A percentile compares a stretch with the other conserved stretches of the same genome.
These are phyloP conservation scores for Otatea glauca DNA, from an alignment of 176 grass and related monocot genomes.

Conservation along the genomic window DNA sequence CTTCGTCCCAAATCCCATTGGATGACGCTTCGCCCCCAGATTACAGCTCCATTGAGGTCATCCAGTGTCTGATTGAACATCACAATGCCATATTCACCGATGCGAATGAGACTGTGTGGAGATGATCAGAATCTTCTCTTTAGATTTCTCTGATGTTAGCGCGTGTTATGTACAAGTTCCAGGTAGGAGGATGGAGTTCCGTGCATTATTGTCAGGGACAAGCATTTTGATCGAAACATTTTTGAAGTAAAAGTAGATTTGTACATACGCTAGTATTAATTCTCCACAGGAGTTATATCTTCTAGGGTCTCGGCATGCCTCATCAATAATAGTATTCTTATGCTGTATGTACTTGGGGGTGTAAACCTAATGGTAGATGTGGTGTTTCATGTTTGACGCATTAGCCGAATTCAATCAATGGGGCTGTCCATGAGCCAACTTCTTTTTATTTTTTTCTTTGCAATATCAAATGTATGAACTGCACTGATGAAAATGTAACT, in stretches of 20 bases:
- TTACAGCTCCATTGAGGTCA: conserved; percentile 92
- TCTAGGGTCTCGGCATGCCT: conserved; percentile 27
- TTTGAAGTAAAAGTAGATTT: conserved; percentile 48
- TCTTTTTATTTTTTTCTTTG: not conserved
- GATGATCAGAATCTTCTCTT: conserved; percentile 47
- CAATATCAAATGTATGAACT: not conserved
- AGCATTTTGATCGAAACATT: conserved; percentile 45
- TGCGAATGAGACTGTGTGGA: conserved; percentile 79
- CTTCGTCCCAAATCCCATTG: conserved; percentile 83
- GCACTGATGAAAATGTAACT: not conserved
- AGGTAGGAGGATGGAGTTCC: conserved; percentile 46
- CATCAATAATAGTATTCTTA: conserved; percentile 39
- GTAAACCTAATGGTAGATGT: conserved; percentile 16
- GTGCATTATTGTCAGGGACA: conserved; percentile 27
- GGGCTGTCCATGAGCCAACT: not conserved
- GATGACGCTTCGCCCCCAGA: conserved; percentile 78
- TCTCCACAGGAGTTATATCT: conserved; percentile 8
- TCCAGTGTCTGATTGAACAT: conserved; percentile 93
- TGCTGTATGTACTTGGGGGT: conserved; percentile 21
- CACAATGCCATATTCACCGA: conserved; percentile 94
- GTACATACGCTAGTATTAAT: conserved; percentile 52
- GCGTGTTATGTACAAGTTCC: conserved; percentile 55
- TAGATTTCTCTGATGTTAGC: conserved; percentile 45
- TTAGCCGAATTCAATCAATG: conserved; percentile 2
- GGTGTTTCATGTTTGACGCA: conserved; percentile 1